phyloP scores from a whole-genome alignment of 208 protist genomes.

The Trypanosoma boissoni region DNA sequence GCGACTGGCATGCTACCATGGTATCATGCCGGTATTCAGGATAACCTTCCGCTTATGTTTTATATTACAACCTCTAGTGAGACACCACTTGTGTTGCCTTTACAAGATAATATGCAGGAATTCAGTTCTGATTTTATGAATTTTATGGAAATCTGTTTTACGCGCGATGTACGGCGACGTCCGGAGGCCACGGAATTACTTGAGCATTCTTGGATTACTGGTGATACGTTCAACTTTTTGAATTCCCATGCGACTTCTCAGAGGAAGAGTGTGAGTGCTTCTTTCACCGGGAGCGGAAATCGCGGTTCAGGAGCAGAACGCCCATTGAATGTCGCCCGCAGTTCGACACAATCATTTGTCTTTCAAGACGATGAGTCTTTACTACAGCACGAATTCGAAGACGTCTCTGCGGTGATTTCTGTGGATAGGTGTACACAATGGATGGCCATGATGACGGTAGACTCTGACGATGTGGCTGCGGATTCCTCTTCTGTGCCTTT shows the following conservation, averaged over 20 bases:
- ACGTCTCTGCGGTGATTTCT: conserved; percentile 62
- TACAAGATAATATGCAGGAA: conserved; percentile 40
- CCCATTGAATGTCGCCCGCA: no score
- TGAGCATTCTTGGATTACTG: conserved; percentile 79
- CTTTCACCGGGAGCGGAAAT: neutral
- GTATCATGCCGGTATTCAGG: conserved; percentile 79
- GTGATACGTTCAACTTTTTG: no score
- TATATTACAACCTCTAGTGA: conserved; percentile 85
- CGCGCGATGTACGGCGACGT: conserved; percentile 52
- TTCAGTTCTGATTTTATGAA: conserved; percentile 80
- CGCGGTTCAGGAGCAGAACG: no score
- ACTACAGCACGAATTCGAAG: conserved; percentile 76
- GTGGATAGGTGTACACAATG: conserved; percentile 62
- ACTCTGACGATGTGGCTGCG: no score
- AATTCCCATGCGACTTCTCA: no score
- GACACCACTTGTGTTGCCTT: conserved; percentile 62
- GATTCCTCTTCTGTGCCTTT: no score
- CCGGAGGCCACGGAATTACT: conserved; percentile 76
- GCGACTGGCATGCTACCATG: conserved; percentile 76
- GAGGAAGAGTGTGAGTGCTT: no score
- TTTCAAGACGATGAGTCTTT: conserved; percentile 46
- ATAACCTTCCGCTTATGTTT: conserved; percentile 86
- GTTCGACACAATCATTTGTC: no score
- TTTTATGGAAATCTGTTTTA: conserved; percentile 88
- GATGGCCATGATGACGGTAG: conserved; percentile 23